Evolutionary conservation across 2,329 filamentous ascomycete genomes (phyloP).

Genomic region (Xylariaceae sp.): DNA sequence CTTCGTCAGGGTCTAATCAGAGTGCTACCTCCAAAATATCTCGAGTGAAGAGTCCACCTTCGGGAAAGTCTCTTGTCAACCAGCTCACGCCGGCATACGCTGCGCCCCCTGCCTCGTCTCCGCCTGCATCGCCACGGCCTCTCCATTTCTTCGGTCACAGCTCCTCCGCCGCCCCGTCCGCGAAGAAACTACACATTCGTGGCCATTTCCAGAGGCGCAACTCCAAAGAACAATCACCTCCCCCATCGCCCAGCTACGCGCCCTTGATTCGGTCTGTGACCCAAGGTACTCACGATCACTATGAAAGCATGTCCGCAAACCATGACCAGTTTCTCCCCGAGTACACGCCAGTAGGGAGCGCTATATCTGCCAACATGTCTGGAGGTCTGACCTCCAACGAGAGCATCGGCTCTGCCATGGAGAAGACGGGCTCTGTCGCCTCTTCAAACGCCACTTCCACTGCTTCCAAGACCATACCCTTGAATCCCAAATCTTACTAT

Average conservation of each 20-base stretch:
- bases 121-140: constrained; percentile 7
- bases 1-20: not conserved
- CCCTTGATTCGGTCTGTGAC: constrained; percentile 18
- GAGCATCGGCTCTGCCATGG: constrained; percentile 38
- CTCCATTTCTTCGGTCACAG: constrained; percentile 15
- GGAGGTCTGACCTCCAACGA: constrained; percentile 51
- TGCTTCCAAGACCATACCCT: constrained; percentile 22
- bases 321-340: constrained; percentile 35
- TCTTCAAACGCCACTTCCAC: constrained; percentile 21
- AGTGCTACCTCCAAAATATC: constrained; percentile 4
- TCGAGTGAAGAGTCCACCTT: constrained; percentile 1
- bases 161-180: constrained; percentile 11
- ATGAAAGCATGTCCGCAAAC: constrained; percentile 23
- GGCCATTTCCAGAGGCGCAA: constrained; percentile 19
- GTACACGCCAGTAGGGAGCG: constrained; percentile 42
- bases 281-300: constrained; percentile 19
- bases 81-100: constrained; percentile 10
- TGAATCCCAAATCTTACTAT: constrained; percentile 55
- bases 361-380: constrained; percentile 38
- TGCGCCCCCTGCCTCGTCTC: constrained; percentile 16
- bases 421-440: constrained; percentile 34
- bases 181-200: constrained; percentile 19
- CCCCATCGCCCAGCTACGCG: constrained; percentile 7
- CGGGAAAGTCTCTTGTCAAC: constrained; percentile 17
- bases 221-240: constrained; percentile 11